Percentiles rank a stretch among this genome's conserved stretches.
Evolutionary conservation across 2,329 filamentous ascomycete genomes (phyloP).

Genomic region (Arthrobotrys pseudoclavata): DNA sequence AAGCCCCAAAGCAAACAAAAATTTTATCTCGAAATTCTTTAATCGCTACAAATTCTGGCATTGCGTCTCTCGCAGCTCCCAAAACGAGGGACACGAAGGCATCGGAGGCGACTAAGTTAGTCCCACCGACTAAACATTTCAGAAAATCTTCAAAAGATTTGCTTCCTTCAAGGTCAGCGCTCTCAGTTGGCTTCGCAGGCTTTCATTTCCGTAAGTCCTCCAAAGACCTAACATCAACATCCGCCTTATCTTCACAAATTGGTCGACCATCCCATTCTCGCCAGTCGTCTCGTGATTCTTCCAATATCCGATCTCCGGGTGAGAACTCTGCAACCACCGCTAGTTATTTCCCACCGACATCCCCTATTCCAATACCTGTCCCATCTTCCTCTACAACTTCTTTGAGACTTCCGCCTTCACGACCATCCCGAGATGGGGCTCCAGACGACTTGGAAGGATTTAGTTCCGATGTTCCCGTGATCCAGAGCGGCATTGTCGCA

Average conservation of each 20-base stretch:
- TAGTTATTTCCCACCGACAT: constrained; percentile 51
- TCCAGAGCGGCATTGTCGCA: constrained; percentile 53
- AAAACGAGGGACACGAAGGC: constrained; percentile 39
- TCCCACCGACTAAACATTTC: constrained; percentile 35
- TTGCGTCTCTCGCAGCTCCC: constrained; percentile 25
- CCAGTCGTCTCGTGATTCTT: constrained; percentile 55
- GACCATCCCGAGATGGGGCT: constrained; percentile 48
- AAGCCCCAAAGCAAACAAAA: constrained; percentile 44
- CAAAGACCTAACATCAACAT: constrained; percentile 45
- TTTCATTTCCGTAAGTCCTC: constrained; percentile 50
- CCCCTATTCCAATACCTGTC: constrained; percentile 53
- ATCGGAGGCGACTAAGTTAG: constrained; percentile 12
- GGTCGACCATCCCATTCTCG: constrained; percentile 47
- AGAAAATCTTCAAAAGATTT: constrained; percentile 49
- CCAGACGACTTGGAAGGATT: constrained; percentile 54
- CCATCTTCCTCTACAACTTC: constrained; percentile 51
- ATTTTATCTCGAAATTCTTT: constrained; percentile 37
- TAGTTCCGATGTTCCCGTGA: constrained; percentile 43
- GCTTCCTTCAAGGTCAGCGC: constrained; percentile 32
- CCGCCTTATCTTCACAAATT: constrained; percentile 42
- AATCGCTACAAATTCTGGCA: constrained; percentile 34
- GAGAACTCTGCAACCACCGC: constrained; percentile 39
- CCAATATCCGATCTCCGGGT: constrained; percentile 49
- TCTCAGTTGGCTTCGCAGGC: constrained; percentile 42
- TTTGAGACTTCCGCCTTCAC: constrained; percentile 48